Conservation (phyloP, 495 filamentous ascomycete genomes). For the Evansstolkia leycettana region DNA sequence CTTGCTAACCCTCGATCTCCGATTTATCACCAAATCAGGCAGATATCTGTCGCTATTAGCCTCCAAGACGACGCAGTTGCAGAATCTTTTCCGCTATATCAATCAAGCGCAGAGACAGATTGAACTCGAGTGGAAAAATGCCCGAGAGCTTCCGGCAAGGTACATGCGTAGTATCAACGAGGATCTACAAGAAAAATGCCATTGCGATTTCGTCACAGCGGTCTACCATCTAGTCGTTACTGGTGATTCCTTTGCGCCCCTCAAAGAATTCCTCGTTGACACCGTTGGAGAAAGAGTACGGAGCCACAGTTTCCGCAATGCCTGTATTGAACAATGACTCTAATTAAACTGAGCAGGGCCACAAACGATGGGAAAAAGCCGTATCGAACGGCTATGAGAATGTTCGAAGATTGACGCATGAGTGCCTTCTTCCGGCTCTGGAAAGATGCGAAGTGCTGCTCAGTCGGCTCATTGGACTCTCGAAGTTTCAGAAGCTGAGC, state of each 20-base stretch:
- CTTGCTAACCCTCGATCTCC: constrained; percentile 69
- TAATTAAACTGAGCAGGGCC: constrained; percentile 45
- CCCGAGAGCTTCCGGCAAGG: constrained; percentile 63
- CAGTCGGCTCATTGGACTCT: constrained; percentile 73
- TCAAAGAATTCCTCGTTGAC: constrained; percentile 85
- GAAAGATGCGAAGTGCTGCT: constrained; percentile 75
- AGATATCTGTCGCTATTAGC: constrained; percentile 71
- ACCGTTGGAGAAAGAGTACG: constrained; percentile 71
- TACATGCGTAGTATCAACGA: constrained; percentile 69
- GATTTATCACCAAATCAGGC: constrained; percentile 68
- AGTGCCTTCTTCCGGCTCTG: constrained; percentile 77
- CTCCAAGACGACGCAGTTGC: constrained; percentile 74
- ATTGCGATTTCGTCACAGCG: constrained; percentile 58
- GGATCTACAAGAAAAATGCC: constrained; percentile 41
- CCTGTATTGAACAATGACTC: neutral
- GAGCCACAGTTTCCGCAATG: neutral
- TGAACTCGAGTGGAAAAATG: constrained; percentile 65
- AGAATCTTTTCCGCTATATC: constrained; percentile 75
- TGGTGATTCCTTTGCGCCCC: constrained; percentile 60
- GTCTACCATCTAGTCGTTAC: constrained; percentile 80
- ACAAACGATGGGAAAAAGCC: constrained; percentile 92
- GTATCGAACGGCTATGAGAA: constrained; percentile 63
- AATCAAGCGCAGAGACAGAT: constrained; percentile 64
- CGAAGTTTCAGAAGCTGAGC: constrained; percentile 62
- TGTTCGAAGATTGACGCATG: constrained; percentile 65